Evolutionary conservation across 2,329 filamentous ascomycete genomes (phyloP), one percentile per base, ranked within the genome.

Genomic region (Magnaporthiopsis incrustans): DNA sequence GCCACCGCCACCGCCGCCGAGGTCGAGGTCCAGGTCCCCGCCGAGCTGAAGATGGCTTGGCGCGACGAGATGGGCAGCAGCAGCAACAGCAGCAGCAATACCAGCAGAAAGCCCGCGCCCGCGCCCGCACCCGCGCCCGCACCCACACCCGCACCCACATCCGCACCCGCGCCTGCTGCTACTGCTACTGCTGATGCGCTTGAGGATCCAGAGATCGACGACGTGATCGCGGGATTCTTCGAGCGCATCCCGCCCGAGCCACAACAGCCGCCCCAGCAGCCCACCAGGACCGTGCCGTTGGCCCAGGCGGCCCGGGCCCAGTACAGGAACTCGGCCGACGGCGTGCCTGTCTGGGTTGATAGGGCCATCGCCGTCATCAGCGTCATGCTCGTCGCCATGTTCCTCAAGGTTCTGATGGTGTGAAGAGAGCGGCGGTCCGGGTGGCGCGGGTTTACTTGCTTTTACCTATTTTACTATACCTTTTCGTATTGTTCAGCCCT

Each of bases 321-420:
- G 67, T 64, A 67, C 62, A 67, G 66, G 65, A 70, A 56, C 64
- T 64, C 65, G 61, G 64, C 80, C 63, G 81, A 84, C 33, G 84
- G 79, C 2, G 83, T 90, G 22, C 84, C 88, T 1, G 77, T 86
- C 15, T 96, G 91, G 89, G 81, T 97, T 25, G 93, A 97, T 74
- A 85, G 90, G 67, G 84, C 88, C 53, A 97, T 97, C 68, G 85
- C 88, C 27, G 88, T 85, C 8, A 76, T 98, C 25, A 79, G 91
- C 0, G 81, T 91, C 18, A 79, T 90, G 32, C 77, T 97, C 26
- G 78, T 87, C 4, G 85, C 90, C 27, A 85, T 96, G 79, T 78
- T 97, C 27, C 66, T 85, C 64, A 87, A 85, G 33, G 33, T 69
- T 60, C 14, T 66, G 27, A 44, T 66, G 27, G 61, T 61, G 25